Percentiles rank a stretch among this genome's conserved stretches.
These are phyloP conservation scores for Saccharomyces hybrid DNA, from an alignment of 1,139 yeast species.

Conservation along the genomic window DNA sequence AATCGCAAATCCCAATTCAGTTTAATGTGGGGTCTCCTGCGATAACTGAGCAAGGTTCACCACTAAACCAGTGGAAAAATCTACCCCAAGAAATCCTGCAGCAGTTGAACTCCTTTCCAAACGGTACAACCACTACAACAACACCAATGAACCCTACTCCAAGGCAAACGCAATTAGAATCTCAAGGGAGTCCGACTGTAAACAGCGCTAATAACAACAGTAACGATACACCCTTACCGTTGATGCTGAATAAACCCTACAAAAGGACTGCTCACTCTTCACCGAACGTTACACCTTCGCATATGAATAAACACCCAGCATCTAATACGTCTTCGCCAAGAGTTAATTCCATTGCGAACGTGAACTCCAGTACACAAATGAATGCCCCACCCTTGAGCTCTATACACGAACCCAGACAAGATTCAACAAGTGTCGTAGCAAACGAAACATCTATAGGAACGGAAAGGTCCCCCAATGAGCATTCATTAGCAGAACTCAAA, in stretches of 20 bases:
- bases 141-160: neutral
- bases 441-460: neutral
- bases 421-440: neutral
- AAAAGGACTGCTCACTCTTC: neutral
- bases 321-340: neutral
- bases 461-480: neutral
- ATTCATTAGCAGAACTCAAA: neutral
- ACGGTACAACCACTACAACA: neutral
- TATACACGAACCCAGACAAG: neutral
- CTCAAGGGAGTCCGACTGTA: neutral
- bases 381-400: neutral
- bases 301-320: neutral
- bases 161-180: neutral
- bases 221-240: neutral
- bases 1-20: neutral
- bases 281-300: neutral
- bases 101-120: conserved; percentile 5
- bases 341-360: neutral
- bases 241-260: neutral
- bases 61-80: conserved; percentile 9
- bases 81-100: conserved; percentile 20
- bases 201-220: neutral
- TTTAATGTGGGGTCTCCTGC: conserved; percentile 6
- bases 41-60: conserved; percentile 9
- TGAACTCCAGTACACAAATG: neutral